Percentiles rank a stretch among this genome's conserved stretches.
phyloP scores from a whole-genome alignment of 345 rosid genomes.

The Eucalyptus grandis region DNA sequence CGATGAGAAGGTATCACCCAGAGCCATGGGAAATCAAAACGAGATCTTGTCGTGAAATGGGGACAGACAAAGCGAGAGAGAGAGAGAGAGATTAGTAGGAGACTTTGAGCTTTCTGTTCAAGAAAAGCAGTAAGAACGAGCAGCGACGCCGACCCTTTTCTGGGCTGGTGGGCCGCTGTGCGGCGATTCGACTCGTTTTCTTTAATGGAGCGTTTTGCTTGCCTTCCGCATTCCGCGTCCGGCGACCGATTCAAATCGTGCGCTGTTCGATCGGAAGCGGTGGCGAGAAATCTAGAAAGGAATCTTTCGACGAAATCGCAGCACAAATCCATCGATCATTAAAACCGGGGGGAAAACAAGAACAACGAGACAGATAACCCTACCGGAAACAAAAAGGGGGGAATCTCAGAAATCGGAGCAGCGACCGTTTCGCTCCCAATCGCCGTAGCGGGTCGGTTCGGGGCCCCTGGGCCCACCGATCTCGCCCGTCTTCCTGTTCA shows the following conservation, averaged over 20 bases:
- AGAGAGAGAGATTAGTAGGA: neutral
- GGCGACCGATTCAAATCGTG: neutral
- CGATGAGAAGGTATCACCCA: neutral
- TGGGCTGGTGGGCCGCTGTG: neutral
- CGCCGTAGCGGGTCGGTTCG: slow-evolving; percentile 93
- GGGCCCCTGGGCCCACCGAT: slow-evolving; percentile 81
- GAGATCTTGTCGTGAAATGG: neutral
- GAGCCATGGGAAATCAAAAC: neutral
- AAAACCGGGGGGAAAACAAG: neutral
- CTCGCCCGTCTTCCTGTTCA: slow-evolving; percentile 75
- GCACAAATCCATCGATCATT: neutral
- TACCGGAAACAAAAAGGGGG: neutral
- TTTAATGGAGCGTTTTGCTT: neutral
- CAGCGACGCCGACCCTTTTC: neutral
- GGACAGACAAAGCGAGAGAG: neutral
- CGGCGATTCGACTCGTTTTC: neutral
- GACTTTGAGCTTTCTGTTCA: neutral
- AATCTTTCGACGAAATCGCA: neutral
- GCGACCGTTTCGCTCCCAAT: slow-evolving; percentile 91
- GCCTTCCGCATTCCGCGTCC: neutral
- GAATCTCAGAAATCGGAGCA: slow-evolving; percentile 63
- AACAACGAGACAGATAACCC: neutral
- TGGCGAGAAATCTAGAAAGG: neutral
- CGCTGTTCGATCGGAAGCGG: neutral
- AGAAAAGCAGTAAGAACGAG: neutral